Conservation (phyloP, 2,329 filamentous ascomycete genomes). For the Neonectria magnoliae region DNA sequence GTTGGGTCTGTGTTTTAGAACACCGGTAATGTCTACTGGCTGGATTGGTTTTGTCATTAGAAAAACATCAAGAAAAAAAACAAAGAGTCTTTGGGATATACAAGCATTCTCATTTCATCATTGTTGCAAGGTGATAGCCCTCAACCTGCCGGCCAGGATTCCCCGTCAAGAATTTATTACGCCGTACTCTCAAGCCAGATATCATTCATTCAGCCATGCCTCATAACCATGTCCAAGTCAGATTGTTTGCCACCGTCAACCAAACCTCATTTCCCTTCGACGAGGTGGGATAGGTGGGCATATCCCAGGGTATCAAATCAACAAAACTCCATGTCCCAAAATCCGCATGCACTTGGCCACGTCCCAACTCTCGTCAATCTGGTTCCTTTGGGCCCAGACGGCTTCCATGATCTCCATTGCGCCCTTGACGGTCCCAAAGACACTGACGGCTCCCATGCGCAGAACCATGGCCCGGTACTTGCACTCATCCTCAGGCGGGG, state of each 20-base stretch:
- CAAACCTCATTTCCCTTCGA: neutral
- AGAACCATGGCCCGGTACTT: constrained; percentile 54
- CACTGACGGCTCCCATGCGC: constrained; percentile 53
- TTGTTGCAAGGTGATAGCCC: neutral
- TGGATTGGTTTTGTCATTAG: constrained; percentile 35
- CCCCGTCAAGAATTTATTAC: constrained; percentile 3
- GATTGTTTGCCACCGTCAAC: neutral
- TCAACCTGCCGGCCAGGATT: neutral
- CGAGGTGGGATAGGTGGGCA: neutral
- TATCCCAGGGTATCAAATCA: constrained; percentile 48
- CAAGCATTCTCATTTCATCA: neutral
- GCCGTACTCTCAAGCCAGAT: neutral
- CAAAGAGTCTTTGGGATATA: constrained; percentile 14
- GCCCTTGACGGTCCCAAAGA: constrained; percentile 58
- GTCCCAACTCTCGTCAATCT: constrained; percentile 57
- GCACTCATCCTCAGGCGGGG: constrained; percentile 51
- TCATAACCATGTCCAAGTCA: constrained; percentile 10
- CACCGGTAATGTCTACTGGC: constrained; percentile 44
- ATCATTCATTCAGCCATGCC: neutral
- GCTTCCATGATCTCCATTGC: constrained; percentile 58
- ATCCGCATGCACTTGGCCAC: constrained; percentile 55
- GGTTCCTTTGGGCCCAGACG: constrained; percentile 54
- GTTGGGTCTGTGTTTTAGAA: constrained; percentile 24
- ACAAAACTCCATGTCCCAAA: constrained; percentile 51
- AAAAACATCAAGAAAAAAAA: constrained; percentile 33